Evolutionary conservation across 2,329 filamentous ascomycete species (phyloP).

Genomic region (Aspergillus uvarum): DNA sequence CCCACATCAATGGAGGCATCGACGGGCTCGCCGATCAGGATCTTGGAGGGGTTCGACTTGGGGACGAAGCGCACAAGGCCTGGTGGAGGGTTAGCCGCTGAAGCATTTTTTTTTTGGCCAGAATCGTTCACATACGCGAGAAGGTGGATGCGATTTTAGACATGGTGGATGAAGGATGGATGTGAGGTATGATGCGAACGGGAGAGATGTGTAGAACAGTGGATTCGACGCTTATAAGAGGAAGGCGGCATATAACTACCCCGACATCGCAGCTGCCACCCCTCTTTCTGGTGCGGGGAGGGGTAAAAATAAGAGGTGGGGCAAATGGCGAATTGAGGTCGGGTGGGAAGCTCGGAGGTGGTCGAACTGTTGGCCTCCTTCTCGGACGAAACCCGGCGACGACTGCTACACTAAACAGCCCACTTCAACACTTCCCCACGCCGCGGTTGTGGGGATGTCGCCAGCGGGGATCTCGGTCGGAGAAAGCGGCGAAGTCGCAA

Average conservation of each 20-base stretch:
- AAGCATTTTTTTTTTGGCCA: too few species aligned
- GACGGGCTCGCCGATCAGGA: slow-evolving; percentile 58
- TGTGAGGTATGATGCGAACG: background rate
- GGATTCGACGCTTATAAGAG: slow-evolving; percentile 2
- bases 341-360: background rate
- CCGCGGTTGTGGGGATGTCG: slow-evolving; percentile 19
- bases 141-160: slow-evolving; percentile 40
- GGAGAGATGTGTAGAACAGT: background rate
- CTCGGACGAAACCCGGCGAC: slow-evolving; percentile 12
- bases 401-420: slow-evolving; percentile 7
- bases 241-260: slow-evolving; percentile 26
- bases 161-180: slow-evolving; percentile 21
- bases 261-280: slow-evolving; percentile 16
- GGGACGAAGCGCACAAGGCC: slow-evolving; percentile 62
- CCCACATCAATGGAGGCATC: slow-evolving; percentile 58
- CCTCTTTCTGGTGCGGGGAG: slow-evolving; percentile 1
- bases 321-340: background rate
- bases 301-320: background rate
- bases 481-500: slow-evolving; percentile 6
- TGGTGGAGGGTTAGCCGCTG: slow-evolving; percentile 27
- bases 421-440: slow-evolving; percentile 13
- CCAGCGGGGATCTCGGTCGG: slow-evolving; percentile 5
- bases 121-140: slow-evolving; percentile 28
- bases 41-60: slow-evolving; percentile 49
- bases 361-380: background rate